Evolutionary conservation across 2,329 filamentous ascomycete species (phyloP).

Genomic region (Pseudovirgaria hyperparasitica): DNA sequence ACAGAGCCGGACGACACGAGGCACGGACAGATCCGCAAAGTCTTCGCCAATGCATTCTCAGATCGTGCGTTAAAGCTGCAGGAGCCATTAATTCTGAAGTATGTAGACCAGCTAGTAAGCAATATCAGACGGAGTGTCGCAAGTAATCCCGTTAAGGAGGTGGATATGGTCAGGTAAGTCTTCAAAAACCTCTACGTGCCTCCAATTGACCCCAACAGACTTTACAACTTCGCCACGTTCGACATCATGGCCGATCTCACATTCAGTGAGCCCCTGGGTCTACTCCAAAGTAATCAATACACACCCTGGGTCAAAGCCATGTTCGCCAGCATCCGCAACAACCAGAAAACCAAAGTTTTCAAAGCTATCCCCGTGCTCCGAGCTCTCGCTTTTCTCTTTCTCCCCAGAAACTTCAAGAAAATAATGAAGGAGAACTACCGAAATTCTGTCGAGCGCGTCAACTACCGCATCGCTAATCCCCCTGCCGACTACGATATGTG

Average conservation of each 20-base stretch:
- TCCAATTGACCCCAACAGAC: no score
- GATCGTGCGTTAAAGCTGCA: conserved; percentile 28
- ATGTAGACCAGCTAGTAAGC: conserved; percentile 27
- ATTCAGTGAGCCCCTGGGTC: conserved; percentile 18
- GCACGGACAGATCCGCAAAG: conserved; percentile 25
- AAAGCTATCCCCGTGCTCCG: conserved; percentile 9
- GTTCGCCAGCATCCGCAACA: conserved; percentile 13
- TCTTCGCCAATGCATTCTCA: conserved; percentile 30
- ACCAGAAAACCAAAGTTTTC: conserved; percentile 5
- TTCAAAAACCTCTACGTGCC: background rate
- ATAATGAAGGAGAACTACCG: conserved; percentile 9
- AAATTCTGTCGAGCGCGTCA: conserved; percentile 11
- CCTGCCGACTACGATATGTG: conserved; percentile 24
- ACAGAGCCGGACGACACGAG: conserved; percentile 19
- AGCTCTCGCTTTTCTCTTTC: conserved; percentile 4
- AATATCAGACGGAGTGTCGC: conserved; percentile 20
- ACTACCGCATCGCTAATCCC: conserved; percentile 17
- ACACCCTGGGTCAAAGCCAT: conserved; percentile 19
- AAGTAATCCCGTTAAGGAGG: conserved; percentile 16
- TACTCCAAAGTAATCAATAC: conserved; percentile 17
- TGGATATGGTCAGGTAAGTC: conserved; percentile 16
- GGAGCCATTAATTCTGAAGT: conserved; percentile 26
- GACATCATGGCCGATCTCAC: conserved; percentile 21
- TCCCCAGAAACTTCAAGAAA: conserved; percentile 5
- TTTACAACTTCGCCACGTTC: conserved; percentile 22